These are phyloP conservation scores for Arthrinium phaeospermum DNA, from an alignment of 2,329 filamentous ascomycete genomes.

Conservation along the genomic window DNA sequence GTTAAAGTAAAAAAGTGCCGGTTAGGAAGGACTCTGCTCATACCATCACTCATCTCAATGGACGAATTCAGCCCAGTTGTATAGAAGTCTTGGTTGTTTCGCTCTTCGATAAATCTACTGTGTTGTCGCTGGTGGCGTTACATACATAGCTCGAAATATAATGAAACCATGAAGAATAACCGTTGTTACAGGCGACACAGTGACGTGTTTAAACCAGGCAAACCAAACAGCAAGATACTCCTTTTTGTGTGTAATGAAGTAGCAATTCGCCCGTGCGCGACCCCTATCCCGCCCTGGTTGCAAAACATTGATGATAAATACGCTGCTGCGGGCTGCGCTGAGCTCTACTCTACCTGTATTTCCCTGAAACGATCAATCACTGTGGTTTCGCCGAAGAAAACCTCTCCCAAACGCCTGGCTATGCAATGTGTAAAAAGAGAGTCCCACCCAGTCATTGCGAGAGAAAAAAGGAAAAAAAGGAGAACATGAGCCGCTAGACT, in stretches of 20 bases:
- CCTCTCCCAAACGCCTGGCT: constrained; percentile 37
- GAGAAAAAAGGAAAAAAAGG: not conserved
- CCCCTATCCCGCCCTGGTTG: not conserved
- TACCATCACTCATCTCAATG: not conserved
- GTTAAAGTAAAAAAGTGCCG: constrained; percentile 42
- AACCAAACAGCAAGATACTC: not conserved
- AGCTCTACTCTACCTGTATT: constrained; percentile 10
- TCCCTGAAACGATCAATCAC: not conserved
- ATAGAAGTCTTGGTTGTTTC: not conserved
- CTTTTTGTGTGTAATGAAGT: not conserved
- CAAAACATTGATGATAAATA: not conserved
- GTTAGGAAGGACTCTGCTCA: not conserved
- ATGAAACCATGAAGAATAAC: not conserved
- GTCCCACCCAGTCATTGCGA: constrained; percentile 11
- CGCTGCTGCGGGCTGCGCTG: not conserved
- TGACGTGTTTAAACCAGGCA: not conserved
- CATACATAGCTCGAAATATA: constrained; percentile 14
- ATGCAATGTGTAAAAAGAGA: constrained; percentile 30
- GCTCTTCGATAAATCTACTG: not conserved
- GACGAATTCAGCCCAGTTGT: not conserved
- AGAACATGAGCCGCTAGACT: not conserved
- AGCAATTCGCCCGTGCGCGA: not conserved
- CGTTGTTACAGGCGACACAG: not conserved
- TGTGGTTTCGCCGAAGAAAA: constrained; percentile 12
- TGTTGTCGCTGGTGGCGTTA: constrained; percentile 7